A percentile compares a stretch with the other conserved stretches of the same genome.
Evolutionary conservation across 2,329 filamentous ascomycete species (phyloP).

Genomic region (Dothistroma pini): DNA sequence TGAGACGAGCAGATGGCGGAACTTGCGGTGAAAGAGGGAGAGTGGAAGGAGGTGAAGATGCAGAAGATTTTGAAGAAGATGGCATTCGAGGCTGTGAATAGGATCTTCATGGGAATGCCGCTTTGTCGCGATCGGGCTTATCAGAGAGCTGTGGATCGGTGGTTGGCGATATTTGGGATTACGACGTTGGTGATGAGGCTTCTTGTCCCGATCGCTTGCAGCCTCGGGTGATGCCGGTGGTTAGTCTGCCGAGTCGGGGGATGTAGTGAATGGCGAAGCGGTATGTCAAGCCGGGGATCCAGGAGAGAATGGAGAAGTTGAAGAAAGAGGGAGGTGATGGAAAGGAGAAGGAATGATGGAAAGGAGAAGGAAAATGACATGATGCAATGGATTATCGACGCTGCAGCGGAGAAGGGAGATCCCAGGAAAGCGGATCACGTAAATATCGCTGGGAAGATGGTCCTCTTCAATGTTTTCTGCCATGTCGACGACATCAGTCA

Average conservation of each 20-base stretch:
- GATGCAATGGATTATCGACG: slow-evolving; percentile 21
- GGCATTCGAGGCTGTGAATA: slow-evolving; percentile 18
- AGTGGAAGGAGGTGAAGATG: slow-evolving; percentile 8
- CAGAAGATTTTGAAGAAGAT: slow-evolving; percentile 13
- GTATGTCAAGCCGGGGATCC: not conserved
- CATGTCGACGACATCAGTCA: slow-evolving; percentile 20
- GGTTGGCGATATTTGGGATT: slow-evolving; percentile 12
- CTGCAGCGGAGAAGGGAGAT: slow-evolving; percentile 5
- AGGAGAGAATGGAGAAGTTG: slow-evolving; percentile 1
- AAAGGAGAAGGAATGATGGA: not conserved
- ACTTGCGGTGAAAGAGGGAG: not conserved
- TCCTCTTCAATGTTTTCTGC: slow-evolving; percentile 25
- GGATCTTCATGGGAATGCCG: slow-evolving; percentile 18
- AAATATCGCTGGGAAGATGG: slow-evolving; percentile 15
- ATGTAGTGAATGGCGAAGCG: slow-evolving; percentile 9
- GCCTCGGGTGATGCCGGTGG: slow-evolving; percentile 3
- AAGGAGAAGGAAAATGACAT: slow-evolving; percentile 11
- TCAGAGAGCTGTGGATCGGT: slow-evolving; percentile 8
- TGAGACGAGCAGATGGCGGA: slow-evolving; percentile 9
- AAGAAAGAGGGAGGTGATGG: too few species aligned
- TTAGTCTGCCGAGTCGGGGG: slow-evolving; percentile 2
- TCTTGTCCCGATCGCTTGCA: slow-evolving; percentile 5
- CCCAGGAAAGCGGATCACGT: slow-evolving; percentile 9
- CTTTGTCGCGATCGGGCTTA: slow-evolving; percentile 12
- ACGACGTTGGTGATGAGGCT: slow-evolving; percentile 11